Evolutionary conservation across 805 yeast genomes (phyloP), one percentile per base, ranked within the genome.

Genomic region (Debaryomyces hansenii): DNA sequence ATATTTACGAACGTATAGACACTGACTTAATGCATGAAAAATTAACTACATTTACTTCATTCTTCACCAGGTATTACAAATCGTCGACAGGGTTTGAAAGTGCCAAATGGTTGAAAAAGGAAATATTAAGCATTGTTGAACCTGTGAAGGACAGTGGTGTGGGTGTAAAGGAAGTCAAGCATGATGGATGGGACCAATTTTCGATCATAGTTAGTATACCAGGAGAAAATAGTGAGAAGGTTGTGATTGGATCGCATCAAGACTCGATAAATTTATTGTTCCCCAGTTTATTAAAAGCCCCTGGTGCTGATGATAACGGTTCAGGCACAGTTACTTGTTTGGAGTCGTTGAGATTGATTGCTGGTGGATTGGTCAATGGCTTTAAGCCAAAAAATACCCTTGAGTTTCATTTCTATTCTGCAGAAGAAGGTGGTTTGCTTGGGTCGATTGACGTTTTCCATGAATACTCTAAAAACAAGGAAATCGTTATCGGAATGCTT

Each of bases 291-390:
- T 60, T 86, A 53, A 75, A 81, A 20, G 89, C 96, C 0, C 97
- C 97, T 1, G 98, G 98, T 2, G 97, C 96, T 3, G 98, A 92
- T 62, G 98, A 92, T 61, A 87, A 91, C 64, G 96, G 96, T 2
- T 82, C 91, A 3, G 98, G 97, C 8, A 85, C 91, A 4, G 83
- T 85, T 4, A 85, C 96, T 2, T 78, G 80, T 28, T 64, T 90
- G 45, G 96, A 90, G 63, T 82, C 90, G 1, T 76, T 90, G 56
- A 76, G 94, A 53, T 66, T 87, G 12, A 67, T 89, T 21, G 64
- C 78, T 6, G 71, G 67, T 31, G 62, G 64, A 20, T 59, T 63
- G 43, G 58, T 52, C 15, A 40, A 53, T 4, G 66, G 67, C 2
- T 75, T 76, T 53, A 56, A 67, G 47, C 90, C 91, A 11, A 67